phyloP scores from a whole-genome alignment of 257 asterid species.

The Solanum ossicruentum region DNA sequence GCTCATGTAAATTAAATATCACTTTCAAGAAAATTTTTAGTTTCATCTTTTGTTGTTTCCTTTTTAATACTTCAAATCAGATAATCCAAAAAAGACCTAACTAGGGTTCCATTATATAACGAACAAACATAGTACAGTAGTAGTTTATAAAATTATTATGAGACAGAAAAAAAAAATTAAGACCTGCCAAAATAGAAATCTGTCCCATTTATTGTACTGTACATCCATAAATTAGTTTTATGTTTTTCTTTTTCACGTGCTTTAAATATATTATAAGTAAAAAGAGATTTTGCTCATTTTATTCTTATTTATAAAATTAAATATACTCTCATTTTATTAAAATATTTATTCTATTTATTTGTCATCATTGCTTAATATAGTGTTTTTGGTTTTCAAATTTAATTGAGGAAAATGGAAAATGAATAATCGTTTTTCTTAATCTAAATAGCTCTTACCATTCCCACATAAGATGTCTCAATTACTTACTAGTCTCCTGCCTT shows the following conservation, averaged over 20 bases:
- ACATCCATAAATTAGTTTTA: too few relatives aligned
- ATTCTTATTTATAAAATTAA: too few relatives aligned
- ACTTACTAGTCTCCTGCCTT: too few relatives aligned
- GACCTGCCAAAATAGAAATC: neutral
- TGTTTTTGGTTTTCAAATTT: too few relatives aligned
- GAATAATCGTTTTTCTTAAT: too few relatives aligned
- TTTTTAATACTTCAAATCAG: neutral
- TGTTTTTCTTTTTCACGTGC: neutral
- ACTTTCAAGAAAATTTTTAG: neutral
- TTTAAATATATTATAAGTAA: neutral
- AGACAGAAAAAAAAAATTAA: neutral
- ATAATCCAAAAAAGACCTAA: neutral
- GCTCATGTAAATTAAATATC: neutral
- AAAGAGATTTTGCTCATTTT: neutral
- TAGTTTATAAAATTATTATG: neutral
- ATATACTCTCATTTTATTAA: too few relatives aligned
- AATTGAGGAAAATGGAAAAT: too few relatives aligned
- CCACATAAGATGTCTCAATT: too few relatives aligned
- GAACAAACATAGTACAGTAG: neutral
- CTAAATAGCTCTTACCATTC: too few relatives aligned
- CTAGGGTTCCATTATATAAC: neutral
- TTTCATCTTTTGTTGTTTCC: constrained; percentile 2
- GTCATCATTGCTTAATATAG: too few relatives aligned
- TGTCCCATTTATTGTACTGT: neutral
- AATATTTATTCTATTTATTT: too few relatives aligned